Percentiles rank a stretch among this genome's conserved stretches.
These are phyloP conservation scores for Medicago ruthenica DNA, from an alignment of 306 rosid species.

Conservation along the genomic window DNA sequence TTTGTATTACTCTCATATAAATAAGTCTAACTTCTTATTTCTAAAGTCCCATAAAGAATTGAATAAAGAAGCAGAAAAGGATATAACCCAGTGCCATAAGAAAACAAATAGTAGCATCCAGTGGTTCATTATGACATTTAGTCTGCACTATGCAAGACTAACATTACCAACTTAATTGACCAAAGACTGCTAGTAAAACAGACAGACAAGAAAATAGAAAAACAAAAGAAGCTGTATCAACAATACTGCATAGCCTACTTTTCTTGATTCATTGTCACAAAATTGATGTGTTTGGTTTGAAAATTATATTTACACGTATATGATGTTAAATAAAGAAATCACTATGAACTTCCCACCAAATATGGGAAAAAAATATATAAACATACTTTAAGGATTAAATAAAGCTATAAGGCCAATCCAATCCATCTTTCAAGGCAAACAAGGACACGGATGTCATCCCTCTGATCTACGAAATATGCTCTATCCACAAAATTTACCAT, in stretches of 20 bases:
- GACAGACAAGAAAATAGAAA: constrained; percentile 44
- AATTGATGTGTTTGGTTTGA: constrained; percentile 49
- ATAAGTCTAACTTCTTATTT: not conserved
- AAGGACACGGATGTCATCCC: constrained; percentile 4
- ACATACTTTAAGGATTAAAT: constrained; percentile 6
- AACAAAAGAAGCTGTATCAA: constrained; percentile 30
- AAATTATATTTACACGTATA: constrained; percentile 62
- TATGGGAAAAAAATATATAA: constrained; percentile 23
- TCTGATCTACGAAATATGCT: constrained; percentile 21
- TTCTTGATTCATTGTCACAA: constrained; percentile 44
- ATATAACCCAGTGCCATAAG: too few relatives aligned
- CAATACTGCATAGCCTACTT: constrained; percentile 32
- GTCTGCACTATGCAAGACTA: constrained; percentile 2
- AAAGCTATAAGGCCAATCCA: not conserved
- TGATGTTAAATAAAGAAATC: constrained; percentile 39
- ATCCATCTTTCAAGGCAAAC: constrained; percentile 30
- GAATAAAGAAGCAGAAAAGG: not conserved
- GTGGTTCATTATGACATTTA: not conserved
- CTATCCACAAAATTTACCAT: constrained; percentile 40
- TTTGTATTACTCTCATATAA: not conserved
- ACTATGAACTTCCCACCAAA: constrained; percentile 48
- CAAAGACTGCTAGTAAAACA: constrained; percentile 42
- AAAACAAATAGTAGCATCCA: too few relatives aligned
- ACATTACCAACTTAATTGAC: constrained; percentile 45
- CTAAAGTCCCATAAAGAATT: too few relatives aligned